These are phyloP conservation scores for Pichia sp. DNA, from an alignment of 1,139 yeast species.

Conservation along the genomic window DNA sequence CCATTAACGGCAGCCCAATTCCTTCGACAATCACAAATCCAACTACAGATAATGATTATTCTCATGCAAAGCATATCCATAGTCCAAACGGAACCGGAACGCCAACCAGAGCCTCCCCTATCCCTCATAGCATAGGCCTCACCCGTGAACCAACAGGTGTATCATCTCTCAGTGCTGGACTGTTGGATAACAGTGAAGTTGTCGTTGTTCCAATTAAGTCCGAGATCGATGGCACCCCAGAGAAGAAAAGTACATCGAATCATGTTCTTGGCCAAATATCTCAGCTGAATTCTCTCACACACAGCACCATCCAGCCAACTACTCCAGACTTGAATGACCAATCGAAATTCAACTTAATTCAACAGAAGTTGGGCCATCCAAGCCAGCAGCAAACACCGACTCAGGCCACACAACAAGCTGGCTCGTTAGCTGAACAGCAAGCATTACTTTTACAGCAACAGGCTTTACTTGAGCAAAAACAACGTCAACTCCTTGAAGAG, in stretches of 20 bases:
- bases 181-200: slow-evolving; percentile 18
- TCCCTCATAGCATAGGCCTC: not conserved
- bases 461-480: slow-evolving; percentile 20
- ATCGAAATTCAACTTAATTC: slow-evolving; percentile 7
- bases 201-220: slow-evolving; percentile 17
- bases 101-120: not conserved
- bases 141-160: slow-evolving; percentile 9
- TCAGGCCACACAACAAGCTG: not conserved
- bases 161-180: slow-evolving; percentile 14
- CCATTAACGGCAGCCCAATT: not conserved
- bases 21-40: slow-evolving; percentile 3
- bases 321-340: slow-evolving; percentile 4
- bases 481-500: slow-evolving; percentile 18
- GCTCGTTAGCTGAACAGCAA: slow-evolving; percentile 18
- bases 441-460: slow-evolving; percentile 18
- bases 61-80: not conserved
- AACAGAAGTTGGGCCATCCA: slow-evolving; percentile 1
- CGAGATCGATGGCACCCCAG: slow-evolving; percentile 7
- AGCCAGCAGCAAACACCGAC: not conserved
- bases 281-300: slow-evolving; percentile 2
- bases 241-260: not conserved
- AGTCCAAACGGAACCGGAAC: not conserved
- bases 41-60: slow-evolving; percentile 4
- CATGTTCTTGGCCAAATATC: slow-evolving; percentile 5
- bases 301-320: slow-evolving; percentile 2